Percentiles rank a stretch among this genome's conserved stretches.
These are phyloP conservation scores for Fomitopsis betulina DNA, from an alignment of 1,284 basidiomycete species.

Conservation along the genomic window DNA sequence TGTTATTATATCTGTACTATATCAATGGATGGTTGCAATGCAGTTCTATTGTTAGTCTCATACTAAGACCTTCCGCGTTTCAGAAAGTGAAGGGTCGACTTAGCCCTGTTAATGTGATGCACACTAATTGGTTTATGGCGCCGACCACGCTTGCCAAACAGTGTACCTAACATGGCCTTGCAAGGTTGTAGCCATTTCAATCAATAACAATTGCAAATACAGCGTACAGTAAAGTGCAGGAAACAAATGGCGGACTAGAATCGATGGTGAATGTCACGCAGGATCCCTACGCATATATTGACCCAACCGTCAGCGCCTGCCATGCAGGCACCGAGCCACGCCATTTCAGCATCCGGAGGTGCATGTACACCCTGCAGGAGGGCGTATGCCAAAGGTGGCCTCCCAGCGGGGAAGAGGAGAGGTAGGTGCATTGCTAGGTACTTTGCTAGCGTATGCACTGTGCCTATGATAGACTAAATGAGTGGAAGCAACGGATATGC, in stretches of 20 bases:
- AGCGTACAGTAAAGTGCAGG: background rate
- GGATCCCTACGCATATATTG: constrained; percentile 70
- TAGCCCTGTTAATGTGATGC: too few relatives aligned
- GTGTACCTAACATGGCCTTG: too few relatives aligned
- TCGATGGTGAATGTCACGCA: constrained; percentile 18
- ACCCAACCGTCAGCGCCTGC: constrained; percentile 95
- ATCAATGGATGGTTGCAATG: too few relatives aligned
- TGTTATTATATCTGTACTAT: background rate
- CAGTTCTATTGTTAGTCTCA: too few relatives aligned
- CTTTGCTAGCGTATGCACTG: constrained; percentile 52
- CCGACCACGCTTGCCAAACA: too few relatives aligned
- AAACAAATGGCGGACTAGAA: background rate
- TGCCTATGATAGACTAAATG: constrained; percentile 36
- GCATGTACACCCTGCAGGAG: constrained; percentile 86
- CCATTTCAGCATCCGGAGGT: constrained; percentile 86
- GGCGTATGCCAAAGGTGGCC: constrained; percentile 50
- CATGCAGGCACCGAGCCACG: constrained; percentile 89
- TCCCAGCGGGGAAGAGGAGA: constrained; percentile 52
- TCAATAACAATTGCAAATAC: too few relatives aligned
- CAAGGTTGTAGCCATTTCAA: too few relatives aligned
- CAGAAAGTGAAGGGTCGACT: too few relatives aligned
- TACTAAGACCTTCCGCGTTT: too few relatives aligned
- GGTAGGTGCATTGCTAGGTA: constrained; percentile 62
- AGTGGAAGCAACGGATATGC: constrained; percentile 1
- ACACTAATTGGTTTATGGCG: too few relatives aligned